These are phyloP conservation scores for Metschnikowia borealis DNA, from an alignment of 805 yeast genomes.

Conservation along the genomic window DNA sequence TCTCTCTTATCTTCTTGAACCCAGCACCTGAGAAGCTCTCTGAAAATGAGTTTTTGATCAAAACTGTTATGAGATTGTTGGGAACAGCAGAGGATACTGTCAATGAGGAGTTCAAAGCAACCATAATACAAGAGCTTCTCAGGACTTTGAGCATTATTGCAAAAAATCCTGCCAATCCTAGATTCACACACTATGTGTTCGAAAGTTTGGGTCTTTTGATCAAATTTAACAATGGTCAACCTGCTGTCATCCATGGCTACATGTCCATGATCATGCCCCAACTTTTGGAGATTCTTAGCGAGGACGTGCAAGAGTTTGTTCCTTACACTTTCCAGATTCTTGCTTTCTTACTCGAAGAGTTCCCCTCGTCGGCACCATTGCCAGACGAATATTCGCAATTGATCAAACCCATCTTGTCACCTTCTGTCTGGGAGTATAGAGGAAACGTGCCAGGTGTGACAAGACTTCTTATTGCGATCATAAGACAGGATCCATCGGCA, in stretches of 20 bases:
- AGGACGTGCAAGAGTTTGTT: conserved; percentile 89
- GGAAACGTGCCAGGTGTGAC: conserved; percentile 95
- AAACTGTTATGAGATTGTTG: conserved; percentile 77
- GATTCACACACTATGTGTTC: conserved; percentile 84
- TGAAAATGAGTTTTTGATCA: conserved; percentile 92
- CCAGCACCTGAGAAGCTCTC: conserved; percentile 83
- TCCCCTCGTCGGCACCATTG: conserved; percentile 46
- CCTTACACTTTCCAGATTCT: conserved; percentile 92
- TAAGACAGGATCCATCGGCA: conserved; percentile 43
- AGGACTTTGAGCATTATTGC: conserved; percentile 66
- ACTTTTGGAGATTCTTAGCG: conserved; percentile 61
- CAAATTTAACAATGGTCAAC: conserved; percentile 39
- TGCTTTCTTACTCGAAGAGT: conserved; percentile 66
- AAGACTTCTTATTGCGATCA: conserved; percentile 67
- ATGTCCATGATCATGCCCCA: conserved; percentile 62
- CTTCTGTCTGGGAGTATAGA: conserved; percentile 87
- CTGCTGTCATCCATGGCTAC: conserved; percentile 22
- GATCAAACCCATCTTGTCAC: conserved; percentile 78
- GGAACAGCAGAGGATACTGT: conserved; percentile 67
- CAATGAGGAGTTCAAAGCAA: conserved; percentile 37
- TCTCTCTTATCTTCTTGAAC: conserved; percentile 53
- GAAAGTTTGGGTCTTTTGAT: conserved; percentile 81
- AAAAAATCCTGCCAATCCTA: conserved; percentile 92
- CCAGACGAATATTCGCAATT: conserved; percentile 65
- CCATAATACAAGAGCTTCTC: conserved; percentile 60